phyloP scores from a whole-genome alignment of 305 asterid species.

The Fraxinus sp. region DNA sequence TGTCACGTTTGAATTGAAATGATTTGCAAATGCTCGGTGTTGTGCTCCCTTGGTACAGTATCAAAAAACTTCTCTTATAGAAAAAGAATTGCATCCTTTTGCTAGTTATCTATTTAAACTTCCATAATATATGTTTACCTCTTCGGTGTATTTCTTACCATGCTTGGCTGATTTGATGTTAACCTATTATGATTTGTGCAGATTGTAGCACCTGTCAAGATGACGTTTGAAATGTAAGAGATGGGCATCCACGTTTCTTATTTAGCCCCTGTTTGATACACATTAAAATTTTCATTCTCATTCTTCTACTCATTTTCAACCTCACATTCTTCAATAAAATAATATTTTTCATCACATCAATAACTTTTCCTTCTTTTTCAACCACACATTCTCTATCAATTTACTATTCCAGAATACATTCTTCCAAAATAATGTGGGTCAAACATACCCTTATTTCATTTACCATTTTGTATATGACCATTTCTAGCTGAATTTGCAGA shows the following conservation, averaged over 20 bases:
- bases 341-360: too few relatives aligned
- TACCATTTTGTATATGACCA: constrained; percentile 19
- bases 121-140: not conserved
- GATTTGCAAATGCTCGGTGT: constrained; percentile 2
- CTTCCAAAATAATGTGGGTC: too few relatives aligned
- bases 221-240: constrained; percentile 97
- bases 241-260: constrained; percentile 22
- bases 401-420: too few relatives aligned
- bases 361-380: too few relatives aligned
- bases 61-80: not conserved
- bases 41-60: not conserved
- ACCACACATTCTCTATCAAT: too few relatives aligned
- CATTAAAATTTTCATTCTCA: too few relatives aligned
- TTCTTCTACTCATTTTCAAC: too few relatives aligned
- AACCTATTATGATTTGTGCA: constrained; percentile 34
- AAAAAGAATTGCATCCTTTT: constrained; percentile 10
- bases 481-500: constrained; percentile 54
- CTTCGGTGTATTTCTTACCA: not conserved
- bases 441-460: not conserved
- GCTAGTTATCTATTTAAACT: not conserved
- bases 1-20: not conserved
- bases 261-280: not conserved
- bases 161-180: constrained; percentile 10
- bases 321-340: too few relatives aligned
- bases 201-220: constrained; percentile 95